These are phyloP conservation scores for Termitomyces eurrhizus DNA, from an alignment of 768 basidiomycete species.

Conservation along the genomic window DNA sequence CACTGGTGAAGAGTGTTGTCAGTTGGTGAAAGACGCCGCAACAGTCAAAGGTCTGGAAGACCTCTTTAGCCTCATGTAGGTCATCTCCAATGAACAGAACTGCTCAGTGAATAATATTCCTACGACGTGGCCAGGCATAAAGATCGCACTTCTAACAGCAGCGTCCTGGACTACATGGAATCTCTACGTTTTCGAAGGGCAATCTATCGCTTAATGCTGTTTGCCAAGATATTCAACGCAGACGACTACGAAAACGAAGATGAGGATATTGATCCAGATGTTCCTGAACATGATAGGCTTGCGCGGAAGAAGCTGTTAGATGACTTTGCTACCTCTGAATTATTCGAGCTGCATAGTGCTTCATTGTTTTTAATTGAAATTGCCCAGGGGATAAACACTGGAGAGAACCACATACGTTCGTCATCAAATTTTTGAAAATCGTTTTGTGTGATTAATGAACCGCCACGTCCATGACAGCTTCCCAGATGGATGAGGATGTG, in stretches of 20 bases:
- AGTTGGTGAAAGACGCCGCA: conserved; percentile 21
- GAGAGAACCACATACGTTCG: neutral
- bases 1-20: conserved; percentile 17
- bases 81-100: neutral
- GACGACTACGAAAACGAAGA: conserved; percentile 4
- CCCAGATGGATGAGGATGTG: neutral
- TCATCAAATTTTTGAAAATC: neutral
- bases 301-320: conserved; percentile 10
- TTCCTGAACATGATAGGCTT: conserved; percentile 1
- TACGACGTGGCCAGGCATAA: conserved; percentile 30
- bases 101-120: neutral
- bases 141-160: conserved; percentile 27
- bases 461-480: neutral
- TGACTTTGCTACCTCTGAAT: conserved; percentile 9
- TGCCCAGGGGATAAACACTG: conserved; percentile 10
- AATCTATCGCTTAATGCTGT: conserved; percentile 16
- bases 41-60: conserved; percentile 28
- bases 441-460: neutral
- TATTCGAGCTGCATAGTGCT: conserved; percentile 15
- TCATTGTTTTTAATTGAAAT: conserved; percentile 15
- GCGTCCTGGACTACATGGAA: conserved; percentile 27
- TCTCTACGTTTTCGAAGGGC: conserved; percentile 22
- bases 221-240: conserved; percentile 10
- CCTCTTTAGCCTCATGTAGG: conserved; percentile 36
- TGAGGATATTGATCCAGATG: conserved; percentile 3